Conservation (phyloP, 306 rosid genomes). For the Medicago lupulina region DNA sequence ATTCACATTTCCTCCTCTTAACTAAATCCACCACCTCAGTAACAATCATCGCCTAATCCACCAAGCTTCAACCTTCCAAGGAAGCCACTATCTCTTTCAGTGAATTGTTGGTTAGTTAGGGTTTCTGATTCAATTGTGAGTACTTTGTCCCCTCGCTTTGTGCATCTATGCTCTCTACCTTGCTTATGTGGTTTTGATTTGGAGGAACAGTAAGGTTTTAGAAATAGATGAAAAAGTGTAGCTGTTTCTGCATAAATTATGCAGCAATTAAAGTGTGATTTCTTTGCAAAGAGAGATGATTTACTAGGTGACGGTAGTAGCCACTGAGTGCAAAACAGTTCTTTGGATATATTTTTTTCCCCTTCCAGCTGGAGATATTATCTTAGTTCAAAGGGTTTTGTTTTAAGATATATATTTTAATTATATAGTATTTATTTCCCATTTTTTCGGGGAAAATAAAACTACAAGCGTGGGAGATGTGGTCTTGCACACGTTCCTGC, state of each 20-base stretch:
- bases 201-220: neutral
- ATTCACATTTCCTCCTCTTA: no score
- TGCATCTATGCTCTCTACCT: neutral
- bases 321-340: neutral
- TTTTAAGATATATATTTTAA: neutral
- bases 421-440: no score
- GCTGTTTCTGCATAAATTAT: neutral
- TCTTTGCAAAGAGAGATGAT: neutral
- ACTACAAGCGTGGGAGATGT: no score
- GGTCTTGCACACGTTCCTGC: no score
- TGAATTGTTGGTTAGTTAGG: neutral
- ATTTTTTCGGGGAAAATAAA: no score
- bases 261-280: neutral
- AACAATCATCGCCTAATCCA: no score
- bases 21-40: neutral
- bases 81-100: neutral
- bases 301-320: neutral
- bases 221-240: neutral
- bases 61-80: no score
- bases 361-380: neutral
- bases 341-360: neutral
- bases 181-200: neutral
- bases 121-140: neutral
- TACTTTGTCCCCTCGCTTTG: neutral
- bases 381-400: neutral